Percentiles rank a stretch among this genome's conserved stretches.
These are phyloP conservation scores for Trichosporon ovoides DNA, from an alignment of 1,284 basidiomycete species.

Conservation along the genomic window DNA sequence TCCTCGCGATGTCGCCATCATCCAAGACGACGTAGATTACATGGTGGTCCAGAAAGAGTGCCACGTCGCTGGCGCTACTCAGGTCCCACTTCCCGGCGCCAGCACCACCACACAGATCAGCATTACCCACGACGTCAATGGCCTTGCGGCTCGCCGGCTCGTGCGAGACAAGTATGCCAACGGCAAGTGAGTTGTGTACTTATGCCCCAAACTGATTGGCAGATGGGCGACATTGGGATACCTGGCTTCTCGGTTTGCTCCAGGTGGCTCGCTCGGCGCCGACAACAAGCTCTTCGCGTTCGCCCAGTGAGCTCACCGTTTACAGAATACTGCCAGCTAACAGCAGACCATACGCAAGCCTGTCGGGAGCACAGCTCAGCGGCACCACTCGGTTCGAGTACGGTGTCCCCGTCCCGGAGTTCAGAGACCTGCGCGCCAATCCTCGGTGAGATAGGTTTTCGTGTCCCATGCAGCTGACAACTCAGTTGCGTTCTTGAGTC, in stretches of 20 bases:
- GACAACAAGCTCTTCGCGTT: conserved; percentile 16
- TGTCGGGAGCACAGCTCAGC: background rate
- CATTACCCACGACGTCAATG: conserved; percentile 5
- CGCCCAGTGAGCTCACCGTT: background rate
- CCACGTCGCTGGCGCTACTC: background rate
- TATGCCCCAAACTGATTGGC: background rate
- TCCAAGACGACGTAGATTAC: conserved; percentile 9
- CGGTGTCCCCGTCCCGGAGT: conserved; percentile 9
- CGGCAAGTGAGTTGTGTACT: background rate
- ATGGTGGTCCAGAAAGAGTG: background rate
- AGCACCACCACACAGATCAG: background rate
- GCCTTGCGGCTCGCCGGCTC: conserved; percentile 2
- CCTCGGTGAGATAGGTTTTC: background rate
- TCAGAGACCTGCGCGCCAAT: conserved; percentile 13
- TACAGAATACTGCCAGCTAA: background rate
- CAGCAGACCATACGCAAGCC: conserved; percentile 2
- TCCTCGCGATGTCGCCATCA: conserved; percentile 4
- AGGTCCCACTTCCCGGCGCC: background rate
- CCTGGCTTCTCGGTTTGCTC: conserved; percentile 8
- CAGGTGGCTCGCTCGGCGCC: conserved; percentile 9
- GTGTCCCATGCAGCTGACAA: background rate
- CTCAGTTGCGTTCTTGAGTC: conserved; percentile 11
- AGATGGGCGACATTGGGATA: conserved; percentile 12
- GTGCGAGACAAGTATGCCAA: conserved; percentile 17
- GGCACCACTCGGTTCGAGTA: conserved; percentile 15